A percentile compares a stretch with the other conserved stretches of the same genome.
phyloP scores from a whole-genome alignment of 2,329 filamentous ascomycete species.

The Colletotrichum sp. region DNA sequence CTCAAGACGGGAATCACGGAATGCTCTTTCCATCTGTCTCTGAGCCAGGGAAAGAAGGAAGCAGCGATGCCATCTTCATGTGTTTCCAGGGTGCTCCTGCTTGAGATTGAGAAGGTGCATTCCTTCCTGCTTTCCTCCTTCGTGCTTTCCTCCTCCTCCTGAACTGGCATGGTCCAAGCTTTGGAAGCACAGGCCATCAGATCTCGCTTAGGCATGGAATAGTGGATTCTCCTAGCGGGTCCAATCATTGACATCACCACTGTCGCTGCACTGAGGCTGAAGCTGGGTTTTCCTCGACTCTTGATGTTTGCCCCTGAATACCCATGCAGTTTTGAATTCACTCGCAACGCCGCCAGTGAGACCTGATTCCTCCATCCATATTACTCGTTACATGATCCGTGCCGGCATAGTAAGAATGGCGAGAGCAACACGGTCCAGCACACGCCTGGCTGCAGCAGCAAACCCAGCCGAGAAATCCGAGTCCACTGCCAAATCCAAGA shows the following conservation, averaged over 20 bases:
- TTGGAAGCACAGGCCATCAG: not conserved
- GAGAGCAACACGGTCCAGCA: constrained; percentile 20
- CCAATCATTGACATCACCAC: constrained; percentile 21
- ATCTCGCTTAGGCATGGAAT: not conserved
- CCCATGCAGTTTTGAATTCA: not conserved
- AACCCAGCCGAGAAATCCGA: not conserved
- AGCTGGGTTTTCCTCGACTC: not conserved
- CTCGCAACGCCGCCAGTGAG: not conserved
- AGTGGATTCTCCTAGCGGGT: not conserved
- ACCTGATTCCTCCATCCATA: not conserved
- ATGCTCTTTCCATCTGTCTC: not conserved
- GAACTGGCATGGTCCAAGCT: not conserved
- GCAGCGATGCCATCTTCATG: not conserved
- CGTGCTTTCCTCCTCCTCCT: not conserved
- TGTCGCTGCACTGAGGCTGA: not conserved
- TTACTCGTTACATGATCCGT: not conserved
- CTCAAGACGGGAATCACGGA: not conserved
- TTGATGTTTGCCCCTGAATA: not conserved
- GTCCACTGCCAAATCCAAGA: not conserved
- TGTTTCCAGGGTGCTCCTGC: not conserved
- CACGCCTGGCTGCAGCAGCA: constrained; percentile 5
- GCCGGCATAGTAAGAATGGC: not conserved
- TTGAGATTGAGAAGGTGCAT: not conserved
- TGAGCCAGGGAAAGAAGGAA: not conserved
- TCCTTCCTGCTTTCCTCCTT: not conserved